Base-by-base conservation (phyloP, 805 yeast species). In the Starmerella davenportii region DNA sequence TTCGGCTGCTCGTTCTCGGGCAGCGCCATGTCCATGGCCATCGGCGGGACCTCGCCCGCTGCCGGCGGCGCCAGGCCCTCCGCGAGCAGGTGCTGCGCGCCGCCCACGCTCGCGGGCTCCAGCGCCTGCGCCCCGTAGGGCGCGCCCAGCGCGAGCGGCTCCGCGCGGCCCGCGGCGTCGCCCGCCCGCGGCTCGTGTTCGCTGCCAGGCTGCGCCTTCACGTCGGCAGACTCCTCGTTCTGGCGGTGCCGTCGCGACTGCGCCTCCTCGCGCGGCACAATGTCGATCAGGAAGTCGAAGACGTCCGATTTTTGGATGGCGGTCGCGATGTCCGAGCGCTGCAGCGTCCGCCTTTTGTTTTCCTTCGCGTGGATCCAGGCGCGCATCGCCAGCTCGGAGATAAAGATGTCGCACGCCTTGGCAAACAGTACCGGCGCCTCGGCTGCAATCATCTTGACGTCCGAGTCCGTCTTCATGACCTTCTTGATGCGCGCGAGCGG, bases 301-400 rank as follows among this genome's bases (percentile, higher is more conserved):
- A 90, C 87, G 56, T 90, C 98, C 30, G 85, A 73, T 55, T 82
- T 82, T 47, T 84, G 90, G 41, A 92, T 63, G 1, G 98, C 98
- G 15, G 90, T 90, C 2, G 95, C 93, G 45, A 90, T 84, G 54
- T 90, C 99, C 1, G 82, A 74, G 52, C 84, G 79, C 57, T 90
- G 99, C 42, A 90, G 62, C 4, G 99, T 90, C 43, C 99, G 63
- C 48, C 99, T 70, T 55, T 90, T 90, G 61, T 81, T 81, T 52
- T 82, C 95, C 58, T 90, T 96, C 2, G 96, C 95, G 51, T 85
- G 95, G 44, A 90, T 82, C 98, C 98, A 90, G 5, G 98, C 95
- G 42, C 99, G 68, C 95, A 90, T 85, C 13, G 99, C 85, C 39
- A 90, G 64, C 57, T 90, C 99, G 1, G 98, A 85, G 49, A 90